Conservation (phyloP, 2,329 filamentous ascomycete species). For the Fusarium protoensiforme region DNA sequence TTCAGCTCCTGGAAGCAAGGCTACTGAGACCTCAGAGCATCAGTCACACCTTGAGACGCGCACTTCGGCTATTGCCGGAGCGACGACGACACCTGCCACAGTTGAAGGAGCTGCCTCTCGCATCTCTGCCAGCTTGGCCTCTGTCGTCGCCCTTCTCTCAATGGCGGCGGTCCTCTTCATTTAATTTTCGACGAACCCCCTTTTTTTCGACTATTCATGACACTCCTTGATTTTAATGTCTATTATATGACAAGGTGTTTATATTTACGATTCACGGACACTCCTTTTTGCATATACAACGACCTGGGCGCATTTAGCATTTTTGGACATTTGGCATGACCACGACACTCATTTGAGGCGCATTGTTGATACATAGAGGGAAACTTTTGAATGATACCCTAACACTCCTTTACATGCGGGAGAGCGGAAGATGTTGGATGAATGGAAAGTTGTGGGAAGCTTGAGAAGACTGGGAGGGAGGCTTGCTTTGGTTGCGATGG, state of each 20-base stretch:
- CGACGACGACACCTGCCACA: constrained; percentile 24
- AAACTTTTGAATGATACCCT: constrained; percentile 37
- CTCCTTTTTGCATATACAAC: constrained; percentile 29
- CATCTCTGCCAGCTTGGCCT: constrained; percentile 28
- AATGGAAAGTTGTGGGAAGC: not conserved
- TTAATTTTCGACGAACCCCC: constrained; percentile 28
- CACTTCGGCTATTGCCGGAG: constrained; percentile 22
- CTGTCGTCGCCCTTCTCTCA: constrained; percentile 32
- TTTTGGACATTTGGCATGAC: constrained; percentile 29
- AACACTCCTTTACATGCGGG: constrained; percentile 36
- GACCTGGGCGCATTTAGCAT: constrained; percentile 5
- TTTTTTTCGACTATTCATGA: constrained; percentile 30
- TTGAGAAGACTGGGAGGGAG: not conserved
- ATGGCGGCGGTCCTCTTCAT: constrained; percentile 35
- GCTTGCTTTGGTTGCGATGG: not conserved
- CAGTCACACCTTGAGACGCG: constrained; percentile 34
- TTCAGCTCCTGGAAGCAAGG: not conserved
- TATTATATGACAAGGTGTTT: constrained; percentile 29
- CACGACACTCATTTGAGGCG: constrained; percentile 40
- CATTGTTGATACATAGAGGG: constrained; percentile 27
- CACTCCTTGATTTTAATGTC: constrained; percentile 41
- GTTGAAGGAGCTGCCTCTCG: constrained; percentile 34
- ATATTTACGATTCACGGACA: constrained; percentile 29
- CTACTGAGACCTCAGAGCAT: constrained; percentile 9
- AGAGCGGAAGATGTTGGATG: not conserved